These are phyloP conservation scores for Umbelopsis sp. DNA, from an alignment of 192 early-diverging fungal species.

Conservation along the genomic window DNA sequence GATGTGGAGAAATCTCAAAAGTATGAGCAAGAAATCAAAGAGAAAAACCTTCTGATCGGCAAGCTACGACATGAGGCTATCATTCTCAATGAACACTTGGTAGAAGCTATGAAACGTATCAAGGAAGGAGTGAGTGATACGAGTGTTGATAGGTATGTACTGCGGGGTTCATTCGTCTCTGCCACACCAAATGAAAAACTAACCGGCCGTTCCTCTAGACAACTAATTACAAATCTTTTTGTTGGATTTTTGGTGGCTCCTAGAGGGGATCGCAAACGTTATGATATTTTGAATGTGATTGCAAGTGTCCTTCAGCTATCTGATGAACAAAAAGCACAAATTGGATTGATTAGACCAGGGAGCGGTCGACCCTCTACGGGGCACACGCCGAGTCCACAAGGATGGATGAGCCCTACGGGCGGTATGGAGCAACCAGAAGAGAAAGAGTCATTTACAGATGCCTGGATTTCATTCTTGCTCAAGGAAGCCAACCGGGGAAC, in stretches of 20 bases:
- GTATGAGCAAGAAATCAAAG: slow-evolving; percentile 66
- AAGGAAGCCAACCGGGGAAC: slow-evolving; percentile 54
- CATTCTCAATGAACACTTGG: slow-evolving; percentile 87
- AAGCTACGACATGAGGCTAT: slow-evolving; percentile 80
- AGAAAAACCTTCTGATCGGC: slow-evolving; percentile 74
- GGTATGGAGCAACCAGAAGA: slow-evolving; percentile 36
- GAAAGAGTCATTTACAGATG: slow-evolving; percentile 69
- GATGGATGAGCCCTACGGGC: slow-evolving; percentile 44
- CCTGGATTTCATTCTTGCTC: slow-evolving; percentile 81
- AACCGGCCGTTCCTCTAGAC: slow-evolving; percentile 50
- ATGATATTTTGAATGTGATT: slow-evolving; percentile 90
- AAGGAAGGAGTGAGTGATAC: slow-evolving; percentile 79
- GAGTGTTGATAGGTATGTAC: slow-evolving; percentile 69
- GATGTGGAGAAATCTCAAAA: slow-evolving; percentile 54
- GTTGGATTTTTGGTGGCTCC: slow-evolving; percentile 84
- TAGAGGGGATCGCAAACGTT: slow-evolving; percentile 89
- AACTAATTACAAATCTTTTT: slow-evolving; percentile 87
- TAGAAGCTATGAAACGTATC: slow-evolving; percentile 89
- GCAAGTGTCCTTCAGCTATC: slow-evolving; percentile 83
- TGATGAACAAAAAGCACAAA: slow-evolving; percentile 87
- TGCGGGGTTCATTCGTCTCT: too few species aligned
- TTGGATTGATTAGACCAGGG: slow-evolving; percentile 68
- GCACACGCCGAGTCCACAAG: slow-evolving; percentile 53
- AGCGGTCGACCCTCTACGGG: slow-evolving; percentile 47
- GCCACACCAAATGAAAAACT: neutral